These are phyloP conservation scores for Pyrus communis DNA, from an alignment of 306 rosid genomes.

Conservation along the genomic window DNA sequence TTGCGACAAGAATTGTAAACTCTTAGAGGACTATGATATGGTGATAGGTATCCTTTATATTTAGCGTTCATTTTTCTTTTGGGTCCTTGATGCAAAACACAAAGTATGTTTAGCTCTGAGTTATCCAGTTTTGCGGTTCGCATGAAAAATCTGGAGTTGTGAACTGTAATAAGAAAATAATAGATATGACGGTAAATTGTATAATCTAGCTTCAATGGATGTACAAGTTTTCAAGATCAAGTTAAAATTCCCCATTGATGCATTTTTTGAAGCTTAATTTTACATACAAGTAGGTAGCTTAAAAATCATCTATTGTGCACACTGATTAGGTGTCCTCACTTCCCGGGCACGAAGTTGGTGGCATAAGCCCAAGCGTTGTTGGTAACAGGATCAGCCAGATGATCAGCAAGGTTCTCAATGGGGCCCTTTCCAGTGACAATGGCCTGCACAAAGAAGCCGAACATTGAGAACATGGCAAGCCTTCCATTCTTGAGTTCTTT, in stretches of 20 bases:
- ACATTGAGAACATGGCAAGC: constrained; percentile 35
- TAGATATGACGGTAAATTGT: background rate
- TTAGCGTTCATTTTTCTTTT: background rate
- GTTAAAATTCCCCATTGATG: background rate
- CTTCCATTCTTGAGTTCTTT: constrained; percentile 32
- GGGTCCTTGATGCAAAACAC: background rate
- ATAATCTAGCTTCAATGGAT: background rate
- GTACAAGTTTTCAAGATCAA: background rate
- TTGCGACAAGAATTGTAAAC: background rate
- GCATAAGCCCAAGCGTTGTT: constrained; percentile 27
- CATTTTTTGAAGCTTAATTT: background rate
- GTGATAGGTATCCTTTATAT: background rate
- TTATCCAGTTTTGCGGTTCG: background rate
- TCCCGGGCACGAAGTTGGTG: constrained; percentile 32
- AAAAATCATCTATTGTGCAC: background rate
- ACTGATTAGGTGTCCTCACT: constrained; percentile 10
- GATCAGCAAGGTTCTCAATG: constrained; percentile 32
- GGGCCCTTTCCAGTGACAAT: constrained; percentile 36
- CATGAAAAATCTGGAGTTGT: background rate
- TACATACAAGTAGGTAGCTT: background rate
- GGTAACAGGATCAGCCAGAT: constrained; percentile 35
- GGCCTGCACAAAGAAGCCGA: constrained; percentile 32
- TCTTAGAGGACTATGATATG: background rate
- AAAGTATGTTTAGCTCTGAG: background rate
- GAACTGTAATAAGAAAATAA: background rate